These are phyloP conservation scores for Achlya hypogyna DNA, from an alignment of 352 stramenopile species.

Conservation along the genomic window DNA sequence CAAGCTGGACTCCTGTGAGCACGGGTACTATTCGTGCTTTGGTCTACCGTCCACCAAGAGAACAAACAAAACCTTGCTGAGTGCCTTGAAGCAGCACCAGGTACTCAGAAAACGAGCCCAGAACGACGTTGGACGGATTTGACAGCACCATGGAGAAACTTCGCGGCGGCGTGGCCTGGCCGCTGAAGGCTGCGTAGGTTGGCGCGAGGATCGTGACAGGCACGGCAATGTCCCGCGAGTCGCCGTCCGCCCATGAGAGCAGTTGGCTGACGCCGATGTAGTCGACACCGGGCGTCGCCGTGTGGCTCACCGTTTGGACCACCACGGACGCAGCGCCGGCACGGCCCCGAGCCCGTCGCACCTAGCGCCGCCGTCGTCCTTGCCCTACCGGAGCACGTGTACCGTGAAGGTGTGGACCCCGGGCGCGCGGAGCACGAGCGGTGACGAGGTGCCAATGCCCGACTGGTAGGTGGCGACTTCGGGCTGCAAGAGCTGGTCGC, in stretches of 20 bases:
- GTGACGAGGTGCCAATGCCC: conserved; percentile 37
- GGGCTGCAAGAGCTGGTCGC: conserved; percentile 38
- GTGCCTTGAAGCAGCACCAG: neutral
- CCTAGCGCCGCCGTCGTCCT: neutral
- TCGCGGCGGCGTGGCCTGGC: neutral
- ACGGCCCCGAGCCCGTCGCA: conserved; percentile 6
- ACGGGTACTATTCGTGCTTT: neutral
- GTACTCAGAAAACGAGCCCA: too few species aligned
- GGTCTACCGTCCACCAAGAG: too few species aligned
- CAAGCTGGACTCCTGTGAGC: neutral
- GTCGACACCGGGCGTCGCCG: conserved; percentile 44
- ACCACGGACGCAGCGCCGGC: conserved; percentile 23
- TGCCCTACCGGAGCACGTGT: neutral
- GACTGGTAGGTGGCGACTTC: conserved; percentile 47
- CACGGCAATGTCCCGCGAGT: conserved; percentile 32
- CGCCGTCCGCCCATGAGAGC: conserved; percentile 33
- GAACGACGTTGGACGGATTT: too few species aligned
- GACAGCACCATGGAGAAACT: conserved; percentile 1
- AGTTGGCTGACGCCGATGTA: conserved; percentile 25
- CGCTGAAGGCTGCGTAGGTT: neutral
- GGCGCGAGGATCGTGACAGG: conserved; percentile 30
- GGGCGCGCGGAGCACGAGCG: conserved; percentile 27
- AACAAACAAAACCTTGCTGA: neutral
- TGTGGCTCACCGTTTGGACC: conserved; percentile 36
- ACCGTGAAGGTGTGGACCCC: conserved; percentile 37